Conservation (phyloP, 129 eudicot species). For the Chrysanthemum seticuspe region DNA sequence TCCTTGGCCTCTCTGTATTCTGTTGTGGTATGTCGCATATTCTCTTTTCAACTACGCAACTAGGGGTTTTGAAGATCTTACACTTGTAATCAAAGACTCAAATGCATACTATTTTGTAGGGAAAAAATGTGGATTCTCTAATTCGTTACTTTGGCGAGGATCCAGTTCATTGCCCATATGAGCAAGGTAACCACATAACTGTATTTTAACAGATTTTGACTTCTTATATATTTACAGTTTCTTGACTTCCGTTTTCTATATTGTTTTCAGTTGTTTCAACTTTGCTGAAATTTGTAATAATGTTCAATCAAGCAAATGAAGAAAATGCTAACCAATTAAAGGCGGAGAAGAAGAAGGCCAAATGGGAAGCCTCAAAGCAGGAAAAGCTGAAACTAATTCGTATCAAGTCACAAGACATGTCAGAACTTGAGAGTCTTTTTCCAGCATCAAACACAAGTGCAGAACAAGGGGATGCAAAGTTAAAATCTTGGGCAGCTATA, state of each 20-base stretch:
- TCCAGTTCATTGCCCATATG: slow-evolving; percentile 76
- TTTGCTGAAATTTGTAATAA: slow-evolving; percentile 53
- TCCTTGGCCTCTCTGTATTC: slow-evolving; percentile 69
- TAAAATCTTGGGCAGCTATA: not conserved
- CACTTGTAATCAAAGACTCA: not conserved
- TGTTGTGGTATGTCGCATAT: slow-evolving; percentile 49
- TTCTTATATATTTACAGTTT: not conserved
- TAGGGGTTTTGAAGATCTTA: not conserved
- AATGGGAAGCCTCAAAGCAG: too few relatives aligned
- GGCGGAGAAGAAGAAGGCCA: slow-evolving; percentile 48
- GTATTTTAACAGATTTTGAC: not conserved
- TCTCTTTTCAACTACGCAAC: not conserved
- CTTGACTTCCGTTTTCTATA: not conserved
- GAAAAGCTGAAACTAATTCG: too few relatives aligned
- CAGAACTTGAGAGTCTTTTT: not conserved
- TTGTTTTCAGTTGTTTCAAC: slow-evolving; percentile 52
- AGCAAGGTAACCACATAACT: slow-evolving; percentile 53
- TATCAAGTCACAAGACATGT: not conserved
- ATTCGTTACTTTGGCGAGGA: slow-evolving; percentile 81
- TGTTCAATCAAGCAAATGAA: slow-evolving; percentile 59
- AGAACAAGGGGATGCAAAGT: not conserved
- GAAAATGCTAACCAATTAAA: slow-evolving; percentile 68
- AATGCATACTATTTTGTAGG: slow-evolving; percentile 34
- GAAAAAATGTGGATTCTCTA: slow-evolving; percentile 70
- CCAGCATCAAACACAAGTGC: not conserved